Base-by-base conservation (phyloP, 768 basidiomycete species). In the Pholiota molesta region DNA sequence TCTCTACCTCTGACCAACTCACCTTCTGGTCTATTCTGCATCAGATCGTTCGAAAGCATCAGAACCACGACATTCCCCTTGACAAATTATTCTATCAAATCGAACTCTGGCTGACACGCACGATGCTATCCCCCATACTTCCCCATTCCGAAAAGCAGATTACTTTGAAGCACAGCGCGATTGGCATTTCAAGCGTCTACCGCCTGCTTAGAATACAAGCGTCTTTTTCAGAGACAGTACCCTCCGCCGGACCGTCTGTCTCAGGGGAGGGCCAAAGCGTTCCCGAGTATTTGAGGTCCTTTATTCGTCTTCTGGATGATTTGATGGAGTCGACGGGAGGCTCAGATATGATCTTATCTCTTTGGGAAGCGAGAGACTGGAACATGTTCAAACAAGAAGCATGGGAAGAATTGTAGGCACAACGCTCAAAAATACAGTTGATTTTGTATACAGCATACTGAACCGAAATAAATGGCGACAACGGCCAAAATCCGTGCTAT, bases 1-100 rank as follows among this genome's bases (percentile, higher is more conserved):
- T 64, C 10, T 47, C 55, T 7, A 31, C 35, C 21, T 49, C 55
- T 4, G 52, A 64, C 11, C 9, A 61, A 14, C 14, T 51, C 19
- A 58, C 35, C 1, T 58, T 61, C 37, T 64, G 63, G 63, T 40
- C 40, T 16, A 49, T 63, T 21, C 9, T 63, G 23, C 28, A 29
- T 28, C 52, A 54, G 4, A 54, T 54, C 11, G 5, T 31, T 28
- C 52, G 33, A 16, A 54, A 33, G n/a, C 19, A 54, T 35, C 16
- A 13, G 2, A 13, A 16, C 11, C 28, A 28, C 31, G 52, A 21
- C 33, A 31, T 54, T 11, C 52, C 52, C 29, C 33, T 54, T 19
- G 16, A 54, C 19, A 31, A 13, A 13, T 13, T 54, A 9, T 54
- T 54, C 52, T 19, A 7, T 35, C 28, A 35, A 33, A 54, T 54